Base-by-base conservation (phyloP, 2,329 filamentous ascomycete genomes). In the Fusarium vanettenii region DNA sequence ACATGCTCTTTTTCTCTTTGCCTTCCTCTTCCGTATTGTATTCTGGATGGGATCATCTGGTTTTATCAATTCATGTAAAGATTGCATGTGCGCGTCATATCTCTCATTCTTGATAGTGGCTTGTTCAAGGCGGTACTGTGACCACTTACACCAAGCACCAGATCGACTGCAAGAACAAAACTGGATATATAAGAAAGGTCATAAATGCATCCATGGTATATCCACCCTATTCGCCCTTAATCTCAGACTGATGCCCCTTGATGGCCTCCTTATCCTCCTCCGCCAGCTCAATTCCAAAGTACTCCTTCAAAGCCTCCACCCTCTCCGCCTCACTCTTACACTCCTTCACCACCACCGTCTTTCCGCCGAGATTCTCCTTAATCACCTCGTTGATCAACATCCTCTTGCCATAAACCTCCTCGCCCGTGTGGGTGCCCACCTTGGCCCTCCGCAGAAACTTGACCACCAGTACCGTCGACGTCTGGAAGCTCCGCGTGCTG, bases 251-350 rank as follows among this genome's bases (percentile, higher is more conserved):
- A 76, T 86, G 81, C 3, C 89, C 89, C 64, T 78, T 83, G 35
- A 92, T 89, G 4, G 85, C 88, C 29, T 80, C 76, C 35, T 80
- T 83, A 79, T 91, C 89, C 72, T 88, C 85, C 3, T 84, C 81
- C 3, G 82, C 85, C 69, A 92, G 80, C 35, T 82, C 81, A 71
- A 92, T 86, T 14, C 82, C 86, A 81, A 92, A 91, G 77, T 85
- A 86, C 71, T 86, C 84, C 61, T 82, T 84, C 72, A 92, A 76
- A 13, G 84, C 88, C 66, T 81, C 69, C n/a, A 91, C 80, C 50
- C 90, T 85, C 79, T 91, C 88, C 10, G 80, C 80, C 76, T 93
- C 91, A 0, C 72, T 88, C 74, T 80, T 79, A 67, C 89, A 86
- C 50, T 81, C 82, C 70, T 83, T 80, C 11, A 91, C 75, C 14